Evolutionary conservation across 768 basidiomycete genomes (phyloP), one percentile per base, ranked within the genome.

Genomic region (Agaricus sinodeliciosus): DNA sequence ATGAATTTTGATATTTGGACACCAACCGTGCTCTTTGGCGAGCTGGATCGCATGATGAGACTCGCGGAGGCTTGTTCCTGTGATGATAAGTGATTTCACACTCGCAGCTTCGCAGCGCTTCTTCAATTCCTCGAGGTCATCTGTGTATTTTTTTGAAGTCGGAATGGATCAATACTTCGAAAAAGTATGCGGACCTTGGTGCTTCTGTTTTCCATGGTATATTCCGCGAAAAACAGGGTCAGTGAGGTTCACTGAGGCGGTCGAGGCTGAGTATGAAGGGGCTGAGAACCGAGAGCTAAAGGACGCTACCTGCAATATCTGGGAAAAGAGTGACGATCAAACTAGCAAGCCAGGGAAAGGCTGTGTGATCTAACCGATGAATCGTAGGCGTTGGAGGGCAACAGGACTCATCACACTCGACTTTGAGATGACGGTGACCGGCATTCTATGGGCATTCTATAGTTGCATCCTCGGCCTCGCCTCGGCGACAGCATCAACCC

Each of bases 61-160:
- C 59, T 90, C 88, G 4, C 66, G 62, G 28, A 91, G 67, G 47
- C 81, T 85, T 1, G 82, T 82, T 0, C 90, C 89, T 1, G 90
- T 91, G 43, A 93, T 78, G 60, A 92, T 79, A 73, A 88, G 83
- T 16, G 77, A 77, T 56, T 75, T 74, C 13, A 91, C 80, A 0
- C 86, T 85, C 3, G 83, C 82, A 6, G 64, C 64, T 34, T 67
- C 67, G 0, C 84, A 76, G 49, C 90, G 75, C 15, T 69, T 65
- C 9, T 90, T 60, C 57, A 93, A 70, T 13, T 69, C 69, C 13
- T 73, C 68, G 6, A 91, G 67, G 61, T 92, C 89, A 60, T 87
- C 85, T 82, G 61, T 19, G 43, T 26, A 42, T 12, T 26, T 13
- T 28, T 37, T 31, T 16, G 19, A 16, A 27, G 7, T 46, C 37